Evolutionary conservation across 441 rosid genomes (phyloP).

Genomic region (Pelargonium cotyledonis): DNA sequence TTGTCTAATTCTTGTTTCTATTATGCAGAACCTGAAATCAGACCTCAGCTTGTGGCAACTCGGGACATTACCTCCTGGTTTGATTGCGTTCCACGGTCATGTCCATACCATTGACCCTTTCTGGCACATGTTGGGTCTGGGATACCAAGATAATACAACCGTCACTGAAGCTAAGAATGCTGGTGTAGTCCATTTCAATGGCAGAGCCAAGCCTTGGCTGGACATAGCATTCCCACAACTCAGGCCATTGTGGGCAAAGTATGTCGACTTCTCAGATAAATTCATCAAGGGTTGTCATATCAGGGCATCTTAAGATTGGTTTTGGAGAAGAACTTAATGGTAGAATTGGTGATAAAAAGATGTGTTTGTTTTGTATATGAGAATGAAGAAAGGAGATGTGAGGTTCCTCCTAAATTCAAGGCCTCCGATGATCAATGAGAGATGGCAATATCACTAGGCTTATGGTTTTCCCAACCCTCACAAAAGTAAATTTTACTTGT

Average conservation of each 20-base stretch:
- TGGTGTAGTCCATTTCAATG: conserved; percentile 89
- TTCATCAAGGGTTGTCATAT: conserved; percentile 84
- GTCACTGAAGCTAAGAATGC: conserved; percentile 56
- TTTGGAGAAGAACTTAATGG: conserved; percentile 19
- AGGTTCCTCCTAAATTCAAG: too few species aligned
- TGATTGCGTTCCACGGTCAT: conserved; percentile 86
- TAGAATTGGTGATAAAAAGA: conserved; percentile 16
- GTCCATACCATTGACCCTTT: conserved; percentile 73
- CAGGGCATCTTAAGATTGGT: conserved; percentile 37
- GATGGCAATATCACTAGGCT: too few species aligned
- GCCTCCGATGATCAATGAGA: too few species aligned
- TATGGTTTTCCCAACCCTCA: background rate
- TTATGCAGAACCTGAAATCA: conserved; percentile 79
- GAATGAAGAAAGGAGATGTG: conserved; percentile 2
- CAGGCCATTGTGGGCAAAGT: conserved; percentile 77
- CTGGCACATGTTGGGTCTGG: conserved; percentile 80
- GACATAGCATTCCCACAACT: conserved; percentile 84
- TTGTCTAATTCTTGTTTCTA: background rate
- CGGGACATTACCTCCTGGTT: conserved; percentile 90
- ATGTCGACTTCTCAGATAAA: conserved; percentile 76
- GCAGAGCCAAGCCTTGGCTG: conserved; percentile 99
- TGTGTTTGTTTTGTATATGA: too few species aligned
- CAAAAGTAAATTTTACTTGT: background rate
- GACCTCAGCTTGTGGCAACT: conserved; percentile 96
- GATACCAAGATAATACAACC: conserved; percentile 67